Percentiles rank a stretch among this genome's conserved stretches.
Conservation (phyloP, 1,139 yeast species). For the Entelexis sorbosivorans region DNA sequence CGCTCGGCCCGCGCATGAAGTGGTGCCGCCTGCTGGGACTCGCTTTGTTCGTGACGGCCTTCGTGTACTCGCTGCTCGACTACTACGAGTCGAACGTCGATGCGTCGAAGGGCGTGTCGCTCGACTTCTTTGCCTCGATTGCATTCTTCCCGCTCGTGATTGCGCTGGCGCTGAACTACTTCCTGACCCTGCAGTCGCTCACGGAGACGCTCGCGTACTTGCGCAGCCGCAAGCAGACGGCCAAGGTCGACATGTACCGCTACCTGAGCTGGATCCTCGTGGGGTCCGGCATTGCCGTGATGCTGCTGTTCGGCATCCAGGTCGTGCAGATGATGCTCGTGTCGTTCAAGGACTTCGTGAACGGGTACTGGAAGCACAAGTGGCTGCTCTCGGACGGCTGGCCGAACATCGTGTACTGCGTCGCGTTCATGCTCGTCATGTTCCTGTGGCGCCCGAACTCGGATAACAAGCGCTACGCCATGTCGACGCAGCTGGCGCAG, state of each 20-base stretch:
- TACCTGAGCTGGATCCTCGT: conserved; percentile 64
- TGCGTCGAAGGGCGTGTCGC: conserved; percentile 34
- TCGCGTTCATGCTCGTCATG: conserved; percentile 73
- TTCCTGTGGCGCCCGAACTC: conserved; percentile 97
- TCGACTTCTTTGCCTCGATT: conserved; percentile 33
- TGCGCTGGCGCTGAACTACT: conserved; percentile 62
- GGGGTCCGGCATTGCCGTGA: conserved; percentile 46
- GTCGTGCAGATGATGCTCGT: conserved; percentile 55
- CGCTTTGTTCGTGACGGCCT: conserved; percentile 57
- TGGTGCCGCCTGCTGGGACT: conserved; percentile 69
- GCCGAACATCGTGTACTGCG: conserved; percentile 82
- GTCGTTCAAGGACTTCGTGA: conserved; percentile 63
- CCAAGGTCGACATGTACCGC: conserved; percentile 79
- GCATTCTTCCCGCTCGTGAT: conserved; percentile 57
- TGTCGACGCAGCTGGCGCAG: conserved; percentile 83
- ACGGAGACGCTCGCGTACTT: conserved; percentile 62
- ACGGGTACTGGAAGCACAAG: conserved; percentile 83
- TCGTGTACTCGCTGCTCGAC: conserved; percentile 56
- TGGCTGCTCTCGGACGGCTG: conserved; percentile 87
- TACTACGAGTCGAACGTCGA: conserved; percentile 47
- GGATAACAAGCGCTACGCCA: conserved; percentile 87
- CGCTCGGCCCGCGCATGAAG: conserved; percentile 67
- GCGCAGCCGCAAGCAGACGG: conserved; percentile 78
- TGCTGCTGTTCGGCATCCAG: conserved; percentile 45
- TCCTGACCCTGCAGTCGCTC: conserved; percentile 61